Percentiles rank a stretch among this genome's conserved stretches.
Evolutionary conservation across 2,329 filamentous ascomycete species (phyloP).

Genomic region (Fusarium equiseti): DNA sequence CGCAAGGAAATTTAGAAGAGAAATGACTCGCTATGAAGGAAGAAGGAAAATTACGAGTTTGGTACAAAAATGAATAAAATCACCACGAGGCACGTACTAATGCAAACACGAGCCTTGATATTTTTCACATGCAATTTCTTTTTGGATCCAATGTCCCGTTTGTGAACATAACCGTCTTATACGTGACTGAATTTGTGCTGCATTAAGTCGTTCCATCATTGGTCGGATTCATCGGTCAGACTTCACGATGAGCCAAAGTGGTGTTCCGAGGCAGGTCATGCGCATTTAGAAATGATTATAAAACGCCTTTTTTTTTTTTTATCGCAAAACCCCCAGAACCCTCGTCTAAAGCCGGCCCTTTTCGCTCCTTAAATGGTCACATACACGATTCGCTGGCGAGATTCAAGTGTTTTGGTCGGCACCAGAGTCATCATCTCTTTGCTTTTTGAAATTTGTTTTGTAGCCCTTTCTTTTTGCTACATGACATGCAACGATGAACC

Average conservation of each 20-base stretch:
- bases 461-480: conserved; percentile 64
- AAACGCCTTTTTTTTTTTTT: conserved; percentile 36
- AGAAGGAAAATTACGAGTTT: conserved; percentile 41
- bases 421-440: conserved; percentile 53
- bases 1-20: conserved; percentile 34
- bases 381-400: conserved; percentile 31
- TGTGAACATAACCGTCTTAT: background rate
- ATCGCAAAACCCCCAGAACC: conserved; percentile 36
- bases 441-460: conserved; percentile 56
- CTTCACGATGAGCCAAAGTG: conserved; percentile 21
- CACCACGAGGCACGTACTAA: conserved; percentile 30
- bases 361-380: conserved; percentile 40
- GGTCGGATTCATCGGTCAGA: background rate
- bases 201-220: conserved; percentile 2
- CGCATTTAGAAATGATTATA: conserved; percentile 30
- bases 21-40: conserved; percentile 40
- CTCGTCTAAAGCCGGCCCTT: conserved; percentile 40
- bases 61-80: conserved; percentile 41
- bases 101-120: conserved; percentile 28
- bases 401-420: conserved; percentile 38
- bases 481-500: conserved; percentile 72
- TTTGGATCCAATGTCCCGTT: background rate
- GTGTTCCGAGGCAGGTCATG: conserved; percentile 30
- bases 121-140: conserved; percentile 17
- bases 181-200: conserved; percentile 3